phyloP scores from a whole-genome alignment of 768 basidiomycete species.

The Russula sp. region DNA sequence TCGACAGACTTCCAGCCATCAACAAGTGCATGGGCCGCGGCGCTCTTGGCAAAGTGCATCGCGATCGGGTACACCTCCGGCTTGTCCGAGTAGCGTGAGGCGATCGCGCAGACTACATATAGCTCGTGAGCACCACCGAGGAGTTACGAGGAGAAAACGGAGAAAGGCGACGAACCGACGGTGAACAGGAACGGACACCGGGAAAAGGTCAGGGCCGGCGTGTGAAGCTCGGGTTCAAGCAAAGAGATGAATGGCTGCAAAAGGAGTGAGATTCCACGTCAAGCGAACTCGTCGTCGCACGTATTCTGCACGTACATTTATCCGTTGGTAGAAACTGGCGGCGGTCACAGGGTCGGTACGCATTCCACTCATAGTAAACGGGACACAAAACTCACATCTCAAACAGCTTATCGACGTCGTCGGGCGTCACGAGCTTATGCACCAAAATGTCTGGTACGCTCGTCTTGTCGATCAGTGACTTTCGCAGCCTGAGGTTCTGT shows the following conservation, averaged over 20 bases:
- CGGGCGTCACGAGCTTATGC: conserved; percentile 69
- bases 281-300: background rate
- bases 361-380: background rate
- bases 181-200: conserved; percentile 91
- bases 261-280: conserved; percentile 57
- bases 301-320: conserved; percentile 44
- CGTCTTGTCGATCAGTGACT: conserved; percentile 67
- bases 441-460: conserved; percentile 78
- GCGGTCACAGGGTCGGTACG: background rate
- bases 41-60: conserved; percentile 71
- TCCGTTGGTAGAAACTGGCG: conserved; percentile 58
- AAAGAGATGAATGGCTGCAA: conserved; percentile 76
- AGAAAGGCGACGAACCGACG: conserved; percentile 53
- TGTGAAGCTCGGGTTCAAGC: conserved; percentile 79
- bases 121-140: background rate
- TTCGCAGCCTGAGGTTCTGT: conserved; percentile 62
- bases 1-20: conserved; percentile 78
- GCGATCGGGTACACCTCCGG: conserved; percentile 62
- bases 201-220: conserved; percentile 70
- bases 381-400: conserved; percentile 52
- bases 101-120: conserved; percentile 71
- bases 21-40: conserved; percentile 72
- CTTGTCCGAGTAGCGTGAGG: conserved; percentile 73
- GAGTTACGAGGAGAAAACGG: background rate
- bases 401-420: conserved; percentile 79